phyloP scores from a whole-genome alignment of 345 rosid genomes.

The Stellera chamaejasme region DNA sequence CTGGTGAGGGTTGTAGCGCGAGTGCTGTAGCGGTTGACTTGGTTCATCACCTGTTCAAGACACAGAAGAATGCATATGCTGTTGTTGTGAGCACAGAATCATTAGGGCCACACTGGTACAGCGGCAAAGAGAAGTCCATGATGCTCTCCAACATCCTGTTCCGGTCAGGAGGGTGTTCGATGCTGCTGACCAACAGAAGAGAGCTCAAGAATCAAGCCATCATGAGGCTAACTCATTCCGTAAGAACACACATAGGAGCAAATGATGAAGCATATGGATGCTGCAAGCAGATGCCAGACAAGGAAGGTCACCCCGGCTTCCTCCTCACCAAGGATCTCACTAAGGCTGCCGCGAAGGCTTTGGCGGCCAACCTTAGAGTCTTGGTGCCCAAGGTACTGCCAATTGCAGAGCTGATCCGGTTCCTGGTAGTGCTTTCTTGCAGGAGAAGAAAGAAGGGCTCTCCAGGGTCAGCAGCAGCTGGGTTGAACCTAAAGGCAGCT shows the following conservation, averaged over 20 bases:
- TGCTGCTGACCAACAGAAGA: slow-evolving; percentile 51
- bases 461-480: slow-evolving; percentile 1
- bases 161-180: slow-evolving; percentile 65
- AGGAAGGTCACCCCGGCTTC: slow-evolving; percentile 31
- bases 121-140: slow-evolving; percentile 74
- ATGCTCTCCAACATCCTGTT: slow-evolving; percentile 67
- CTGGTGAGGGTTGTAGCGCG: slow-evolving; percentile 68
- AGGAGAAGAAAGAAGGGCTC: neutral
- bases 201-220: slow-evolving; percentile 32
- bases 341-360: slow-evolving; percentile 37
- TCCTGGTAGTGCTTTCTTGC: neutral
- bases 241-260: slow-evolving; percentile 43
- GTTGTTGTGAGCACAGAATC: slow-evolving; percentile 76
- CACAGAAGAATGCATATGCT: slow-evolving; percentile 30
- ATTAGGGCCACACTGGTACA: slow-evolving; percentile 63
- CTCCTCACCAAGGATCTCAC: slow-evolving; percentile 31
- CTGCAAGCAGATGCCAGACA: slow-evolving; percentile 48
- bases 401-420: slow-evolving; percentile 20
- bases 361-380: slow-evolving; percentile 41
- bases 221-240: slow-evolving; percentile 37
- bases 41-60: slow-evolving; percentile 41
- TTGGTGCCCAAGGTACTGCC: slow-evolving; percentile 58
- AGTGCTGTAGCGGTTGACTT: slow-evolving; percentile 38
- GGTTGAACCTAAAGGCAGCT: slow-evolving; percentile 36
- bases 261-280: slow-evolving; percentile 59